phyloP scores from a whole-genome alignment of 169 alveolate genomes.

The Plasmodium vivax region DNA sequence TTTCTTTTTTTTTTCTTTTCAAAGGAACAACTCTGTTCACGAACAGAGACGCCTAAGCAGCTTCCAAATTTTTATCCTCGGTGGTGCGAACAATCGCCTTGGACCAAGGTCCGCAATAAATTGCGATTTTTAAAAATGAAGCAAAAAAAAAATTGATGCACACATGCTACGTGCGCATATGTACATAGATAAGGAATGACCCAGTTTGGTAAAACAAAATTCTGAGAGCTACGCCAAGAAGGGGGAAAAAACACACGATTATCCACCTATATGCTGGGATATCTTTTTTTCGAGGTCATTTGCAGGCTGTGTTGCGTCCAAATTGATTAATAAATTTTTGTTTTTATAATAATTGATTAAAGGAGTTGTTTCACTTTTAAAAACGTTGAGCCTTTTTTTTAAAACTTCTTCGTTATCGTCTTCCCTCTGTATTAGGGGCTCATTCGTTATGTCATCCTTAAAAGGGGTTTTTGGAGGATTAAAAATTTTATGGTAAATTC shows the following conservation, averaged over 20 bases:
- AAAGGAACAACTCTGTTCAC: not conserved
- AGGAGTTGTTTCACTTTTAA: slow-evolving; percentile 80
- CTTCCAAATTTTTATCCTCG: not conserved
- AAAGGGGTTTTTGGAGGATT: slow-evolving; percentile 92
- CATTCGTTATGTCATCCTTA: slow-evolving; percentile 92
- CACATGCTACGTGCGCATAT: not conserved
- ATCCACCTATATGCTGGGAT: slow-evolving; percentile 52
- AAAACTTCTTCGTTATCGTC: slow-evolving; percentile 82
- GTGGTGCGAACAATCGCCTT: not conserved
- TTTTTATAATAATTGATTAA: slow-evolving; percentile 79
- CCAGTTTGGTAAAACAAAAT: not conserved
- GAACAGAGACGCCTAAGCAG: not conserved
- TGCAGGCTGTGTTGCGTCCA: slow-evolving; percentile 80
- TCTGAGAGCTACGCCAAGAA: not conserved
- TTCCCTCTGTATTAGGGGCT: slow-evolving; percentile 70
- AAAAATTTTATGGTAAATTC: slow-evolving; percentile 93
- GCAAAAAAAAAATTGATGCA: not conserved
- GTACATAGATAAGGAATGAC: not conserved
- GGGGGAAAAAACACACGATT: not conserved
- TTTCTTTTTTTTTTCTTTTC: not conserved
- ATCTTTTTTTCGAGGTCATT: slow-evolving; percentile 71
- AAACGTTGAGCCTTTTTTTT: slow-evolving; percentile 79
- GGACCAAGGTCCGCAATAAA: not conserved
- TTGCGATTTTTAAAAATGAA: not conserved
- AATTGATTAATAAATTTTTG: slow-evolving; percentile 71